Evolutionary conservation across 768 basidiomycete species (phyloP).

Genomic region (Tulasnella sp.): DNA sequence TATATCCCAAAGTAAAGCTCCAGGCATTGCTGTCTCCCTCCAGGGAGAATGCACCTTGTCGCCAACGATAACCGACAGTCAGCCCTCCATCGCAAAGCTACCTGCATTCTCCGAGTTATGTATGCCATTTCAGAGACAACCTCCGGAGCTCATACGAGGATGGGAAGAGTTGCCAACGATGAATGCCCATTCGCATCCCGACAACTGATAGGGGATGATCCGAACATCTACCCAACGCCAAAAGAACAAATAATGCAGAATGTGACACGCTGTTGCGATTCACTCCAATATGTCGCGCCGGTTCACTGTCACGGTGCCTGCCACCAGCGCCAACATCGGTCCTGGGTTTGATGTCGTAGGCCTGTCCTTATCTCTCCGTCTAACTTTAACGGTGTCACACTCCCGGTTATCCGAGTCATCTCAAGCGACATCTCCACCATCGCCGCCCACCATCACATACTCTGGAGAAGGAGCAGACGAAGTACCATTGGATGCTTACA

Average conservation of each 20-base stretch:
- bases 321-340: constrained; percentile 98
- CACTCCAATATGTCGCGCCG: neutral
- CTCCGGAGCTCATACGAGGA: no score
- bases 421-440: constrained; percentile 25
- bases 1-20: no score
- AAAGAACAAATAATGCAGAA: neutral
- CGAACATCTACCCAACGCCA: neutral
- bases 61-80: no score
- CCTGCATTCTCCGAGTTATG: no score
- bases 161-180: no score
- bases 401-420: constrained; percentile 21
- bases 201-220: no score
- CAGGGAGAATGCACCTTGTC: no score
- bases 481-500: constrained; percentile 90
- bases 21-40: no score
- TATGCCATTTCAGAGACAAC: no score
- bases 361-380: constrained; percentile 81
- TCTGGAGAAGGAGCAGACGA: constrained; percentile 80
- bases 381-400: constrained; percentile 58
- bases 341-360: constrained; percentile 99
- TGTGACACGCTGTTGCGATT: no score
- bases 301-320: constrained; percentile 75
- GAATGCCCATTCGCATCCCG: no score
- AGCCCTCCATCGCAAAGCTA: no score
- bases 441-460: constrained; percentile 58